Percentiles rank a stretch among this genome's conserved stretches.
Evolutionary conservation across 345 rosid genomes (phyloP).

Genomic region (Eucalyptus pauciflora): DNA sequence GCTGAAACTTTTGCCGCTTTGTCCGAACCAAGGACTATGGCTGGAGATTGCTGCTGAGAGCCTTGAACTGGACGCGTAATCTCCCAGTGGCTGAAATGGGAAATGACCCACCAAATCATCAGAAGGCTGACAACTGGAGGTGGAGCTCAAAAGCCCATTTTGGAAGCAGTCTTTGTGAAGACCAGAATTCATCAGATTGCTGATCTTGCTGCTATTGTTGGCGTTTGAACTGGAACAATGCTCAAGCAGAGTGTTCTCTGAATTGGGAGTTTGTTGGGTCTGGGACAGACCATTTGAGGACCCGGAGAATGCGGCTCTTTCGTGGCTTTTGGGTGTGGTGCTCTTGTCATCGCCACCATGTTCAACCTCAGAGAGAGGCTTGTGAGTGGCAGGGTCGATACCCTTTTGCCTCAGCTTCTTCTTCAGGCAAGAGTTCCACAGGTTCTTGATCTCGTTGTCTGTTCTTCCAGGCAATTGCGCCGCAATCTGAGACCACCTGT

Average conservation of each 20-base stretch:
- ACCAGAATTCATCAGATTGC: neutral
- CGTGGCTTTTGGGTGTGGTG: neutral
- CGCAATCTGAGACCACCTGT: constrained; percentile 79
- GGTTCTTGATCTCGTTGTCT: constrained; percentile 59
- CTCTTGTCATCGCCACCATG: constrained; percentile 5
- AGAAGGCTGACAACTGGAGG: neutral
- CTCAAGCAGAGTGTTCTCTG: neutral
- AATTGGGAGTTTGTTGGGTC: neutral
- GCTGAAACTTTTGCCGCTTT: neutral
- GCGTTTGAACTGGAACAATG: neutral
- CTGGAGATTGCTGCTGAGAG: neutral
- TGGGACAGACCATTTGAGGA: neutral
- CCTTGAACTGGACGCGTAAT: neutral
- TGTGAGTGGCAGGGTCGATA: constrained; percentile 69
- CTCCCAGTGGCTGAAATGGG: neutral
- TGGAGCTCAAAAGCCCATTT: neutral
- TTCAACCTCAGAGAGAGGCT: constrained; percentile 50
- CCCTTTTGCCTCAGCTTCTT: constrained; percentile 62
- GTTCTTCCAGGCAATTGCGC: constrained; percentile 62
- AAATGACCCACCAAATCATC: neutral
- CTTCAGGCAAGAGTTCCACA: constrained; percentile 70
- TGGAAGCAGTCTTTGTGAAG: neutral
- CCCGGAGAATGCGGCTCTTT: neutral
- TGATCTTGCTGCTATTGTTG: neutral
- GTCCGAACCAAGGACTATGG: neutral